Percentiles rank a stretch among this genome's conserved stretches.
Evolutionary conservation across 352 stramenopile species (phyloP).

Genomic region (Globisporangium cederbergense): DNA sequence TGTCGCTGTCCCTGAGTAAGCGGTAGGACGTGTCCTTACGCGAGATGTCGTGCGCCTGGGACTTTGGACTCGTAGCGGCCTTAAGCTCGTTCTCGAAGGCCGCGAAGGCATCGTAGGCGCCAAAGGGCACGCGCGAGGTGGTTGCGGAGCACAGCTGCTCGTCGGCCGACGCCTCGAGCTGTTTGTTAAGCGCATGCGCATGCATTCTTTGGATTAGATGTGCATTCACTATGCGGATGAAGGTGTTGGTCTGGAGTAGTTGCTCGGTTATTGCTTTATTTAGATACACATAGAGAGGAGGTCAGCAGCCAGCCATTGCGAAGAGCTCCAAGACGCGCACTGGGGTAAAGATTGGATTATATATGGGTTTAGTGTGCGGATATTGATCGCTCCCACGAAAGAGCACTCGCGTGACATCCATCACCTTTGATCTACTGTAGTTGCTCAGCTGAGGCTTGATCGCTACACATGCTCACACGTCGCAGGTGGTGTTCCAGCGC

Average conservation of each 20-base stretch:
- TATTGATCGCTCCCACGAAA: not conserved
- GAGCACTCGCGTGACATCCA: not conserved
- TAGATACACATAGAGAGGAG: not conserved
- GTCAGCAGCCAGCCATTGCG: not conserved
- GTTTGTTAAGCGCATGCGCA: not conserved
- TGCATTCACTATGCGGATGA: not conserved
- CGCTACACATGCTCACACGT: slow-evolving; percentile 32
- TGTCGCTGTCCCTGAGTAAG: slow-evolving; percentile 19
- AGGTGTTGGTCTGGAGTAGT: not conserved
- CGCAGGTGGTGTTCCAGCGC: slow-evolving; percentile 79
- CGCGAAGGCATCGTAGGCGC: slow-evolving; percentile 7
- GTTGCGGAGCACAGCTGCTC: slow-evolving; percentile 11
- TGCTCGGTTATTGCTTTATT: not conserved
- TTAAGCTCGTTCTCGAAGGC: slow-evolving; percentile 10
- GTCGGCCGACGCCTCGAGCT: slow-evolving; percentile 1
- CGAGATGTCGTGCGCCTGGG: slow-evolving; percentile 6
- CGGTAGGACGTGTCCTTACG: slow-evolving; percentile 19
- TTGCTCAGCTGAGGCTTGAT: not conserved
- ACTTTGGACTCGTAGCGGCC: not conserved
- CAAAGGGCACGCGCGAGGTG: slow-evolving; percentile 11
- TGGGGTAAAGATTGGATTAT: not conserved
- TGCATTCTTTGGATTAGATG: slow-evolving; percentile 1
- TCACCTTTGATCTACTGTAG: not conserved
- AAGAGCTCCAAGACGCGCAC: not conserved
- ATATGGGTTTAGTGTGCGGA: slow-evolving; percentile 1